These are phyloP conservation scores for Macrolepiota dolichaula DNA, from an alignment of 768 basidiomycete genomes.

Conservation along the genomic window DNA sequence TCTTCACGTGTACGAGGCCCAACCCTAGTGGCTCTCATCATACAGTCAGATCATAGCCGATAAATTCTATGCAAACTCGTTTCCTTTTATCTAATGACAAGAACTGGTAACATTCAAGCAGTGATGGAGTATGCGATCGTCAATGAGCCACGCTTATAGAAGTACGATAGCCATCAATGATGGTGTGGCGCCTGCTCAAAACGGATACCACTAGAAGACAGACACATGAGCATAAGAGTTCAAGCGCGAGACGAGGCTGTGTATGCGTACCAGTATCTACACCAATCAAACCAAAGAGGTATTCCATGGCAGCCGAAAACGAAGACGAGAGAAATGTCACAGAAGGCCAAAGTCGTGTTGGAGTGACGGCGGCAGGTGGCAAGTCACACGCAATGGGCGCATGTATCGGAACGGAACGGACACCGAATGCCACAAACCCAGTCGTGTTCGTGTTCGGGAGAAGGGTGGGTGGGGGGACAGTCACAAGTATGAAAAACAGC, in stretches of 20 bases:
- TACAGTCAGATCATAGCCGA: background rate
- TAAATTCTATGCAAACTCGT: background rate
- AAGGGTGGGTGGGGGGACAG: background rate
- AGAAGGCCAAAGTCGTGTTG: background rate
- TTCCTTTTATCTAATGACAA: background rate
- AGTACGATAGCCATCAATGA: slow-evolving; percentile 36
- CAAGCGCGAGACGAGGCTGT: background rate
- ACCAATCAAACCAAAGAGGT: background rate
- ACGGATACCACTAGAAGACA: slow-evolving; percentile 67
- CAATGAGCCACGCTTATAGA: background rate
- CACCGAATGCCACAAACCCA: background rate
- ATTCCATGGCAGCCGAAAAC: background rate
- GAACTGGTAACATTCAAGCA: background rate
- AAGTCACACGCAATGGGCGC: background rate
- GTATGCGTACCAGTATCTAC: slow-evolving; percentile 35
- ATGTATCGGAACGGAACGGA: background rate
- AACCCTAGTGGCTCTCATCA: slow-evolving; percentile 15
- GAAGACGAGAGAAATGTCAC: background rate
- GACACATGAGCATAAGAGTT: slow-evolving; percentile 15
- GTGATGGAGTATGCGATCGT: slow-evolving; percentile 6
- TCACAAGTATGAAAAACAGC: background rate
- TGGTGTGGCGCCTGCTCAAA: slow-evolving; percentile 86
- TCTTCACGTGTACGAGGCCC: background rate
- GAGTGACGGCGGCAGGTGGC: background rate
- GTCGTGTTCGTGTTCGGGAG: background rate